These are phyloP conservation scores for Lanmaoa rubissima DNA, from an alignment of 768 basidiomycete species.

Conservation along the genomic window DNA sequence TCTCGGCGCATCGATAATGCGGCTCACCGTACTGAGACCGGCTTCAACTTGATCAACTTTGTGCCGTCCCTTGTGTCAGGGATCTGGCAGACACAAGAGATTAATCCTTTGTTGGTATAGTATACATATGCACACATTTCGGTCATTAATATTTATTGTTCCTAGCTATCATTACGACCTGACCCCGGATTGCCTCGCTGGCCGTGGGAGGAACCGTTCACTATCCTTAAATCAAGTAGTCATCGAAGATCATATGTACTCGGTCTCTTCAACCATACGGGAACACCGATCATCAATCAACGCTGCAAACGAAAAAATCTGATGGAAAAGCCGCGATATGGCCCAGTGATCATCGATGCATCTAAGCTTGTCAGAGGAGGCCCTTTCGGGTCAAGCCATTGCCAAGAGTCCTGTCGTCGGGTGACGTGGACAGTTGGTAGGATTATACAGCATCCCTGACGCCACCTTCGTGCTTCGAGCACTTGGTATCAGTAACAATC, in stretches of 20 bases:
- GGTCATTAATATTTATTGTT: neutral
- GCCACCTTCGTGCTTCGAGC: neutral
- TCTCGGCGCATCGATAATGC: neutral
- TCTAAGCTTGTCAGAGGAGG: constrained; percentile 1
- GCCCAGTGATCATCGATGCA: neutral
- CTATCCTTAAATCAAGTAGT: neutral
- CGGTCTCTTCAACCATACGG: neutral
- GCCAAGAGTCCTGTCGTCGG: constrained; percentile 9
- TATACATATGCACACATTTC: neutral
- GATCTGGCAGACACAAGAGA: neutral
- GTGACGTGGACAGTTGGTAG: neutral
- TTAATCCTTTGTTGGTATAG: constrained; percentile 1
- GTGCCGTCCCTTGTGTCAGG: neutral
- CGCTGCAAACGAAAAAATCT: neutral
- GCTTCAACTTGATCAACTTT: neutral
- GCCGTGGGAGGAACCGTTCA: neutral
- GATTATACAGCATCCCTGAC: constrained; percentile 4
- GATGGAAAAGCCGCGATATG: neutral
- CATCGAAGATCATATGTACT: neutral
- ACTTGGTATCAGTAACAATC: neutral
- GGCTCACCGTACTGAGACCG: neutral
- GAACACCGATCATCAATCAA: constrained; percentile 10
- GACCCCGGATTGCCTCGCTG: neutral
- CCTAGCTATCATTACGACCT: constrained; percentile 2
- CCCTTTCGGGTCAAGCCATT: constrained; percentile 4